Percentiles rank a stretch among this genome's conserved stretches.
These are phyloP conservation scores for Yamadazyma olivae DNA, from an alignment of 805 yeast genomes.

Conservation along the genomic window DNA sequence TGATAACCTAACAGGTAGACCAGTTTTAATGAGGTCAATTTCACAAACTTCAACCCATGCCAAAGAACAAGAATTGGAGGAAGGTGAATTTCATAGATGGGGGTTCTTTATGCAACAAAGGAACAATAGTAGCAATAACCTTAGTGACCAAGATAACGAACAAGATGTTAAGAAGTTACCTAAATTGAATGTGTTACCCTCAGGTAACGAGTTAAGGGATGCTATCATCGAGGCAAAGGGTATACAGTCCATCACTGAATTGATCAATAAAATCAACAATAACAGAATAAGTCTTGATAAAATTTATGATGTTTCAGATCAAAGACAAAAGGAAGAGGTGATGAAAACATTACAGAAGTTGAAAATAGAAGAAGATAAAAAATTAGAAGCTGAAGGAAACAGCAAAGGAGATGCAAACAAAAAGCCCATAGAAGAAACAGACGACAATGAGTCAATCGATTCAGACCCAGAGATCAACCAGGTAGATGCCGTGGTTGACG, in stretches of 20 bases:
- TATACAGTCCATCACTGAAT: constrained; percentile 62
- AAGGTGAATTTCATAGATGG: constrained; percentile 88
- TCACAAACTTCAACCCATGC: constrained; percentile 69
- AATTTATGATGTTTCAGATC: constrained; percentile 35
- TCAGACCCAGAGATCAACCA: constrained; percentile 3
- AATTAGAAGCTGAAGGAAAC: background rate
- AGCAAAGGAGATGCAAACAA: background rate
- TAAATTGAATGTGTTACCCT: constrained; percentile 42
- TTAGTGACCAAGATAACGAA: constrained; percentile 8
- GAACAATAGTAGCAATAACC: constrained; percentile 19
- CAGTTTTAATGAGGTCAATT: constrained; percentile 60
- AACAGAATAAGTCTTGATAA: constrained; percentile 50
- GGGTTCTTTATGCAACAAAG: constrained; percentile 77
- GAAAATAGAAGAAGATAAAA: constrained; percentile 7
- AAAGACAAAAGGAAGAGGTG: constrained; percentile 15
- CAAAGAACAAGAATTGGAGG: constrained; percentile 80
- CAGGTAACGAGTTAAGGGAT: constrained; percentile 53
- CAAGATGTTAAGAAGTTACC: constrained; percentile 19
- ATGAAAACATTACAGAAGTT: constrained; percentile 15
- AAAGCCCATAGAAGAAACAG: constrained; percentile 1
- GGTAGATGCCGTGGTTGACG: constrained; percentile 55
- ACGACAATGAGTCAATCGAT: constrained; percentile 27
- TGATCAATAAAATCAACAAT: constrained; percentile 61
- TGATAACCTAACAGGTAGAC: constrained; percentile 69
- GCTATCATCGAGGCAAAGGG: constrained; percentile 75